Evolutionary conservation across 2,329 filamentous ascomycete genomes (phyloP).

Genomic region (Colletotrichum sojae): DNA sequence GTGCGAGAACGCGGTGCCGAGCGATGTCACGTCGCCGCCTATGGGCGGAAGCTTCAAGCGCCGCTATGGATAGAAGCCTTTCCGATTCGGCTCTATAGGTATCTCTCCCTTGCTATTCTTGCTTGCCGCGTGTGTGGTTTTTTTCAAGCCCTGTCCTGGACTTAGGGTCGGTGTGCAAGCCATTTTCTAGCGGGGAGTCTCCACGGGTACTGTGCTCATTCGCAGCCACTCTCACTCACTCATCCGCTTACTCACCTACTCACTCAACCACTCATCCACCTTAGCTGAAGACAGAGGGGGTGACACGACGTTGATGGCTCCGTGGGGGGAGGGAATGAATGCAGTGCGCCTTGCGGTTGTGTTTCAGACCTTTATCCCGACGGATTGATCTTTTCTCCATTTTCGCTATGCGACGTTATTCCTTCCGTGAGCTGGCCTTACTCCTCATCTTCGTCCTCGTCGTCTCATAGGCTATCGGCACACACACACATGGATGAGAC

Average conservation of each 20-base stretch:
- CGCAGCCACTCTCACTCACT: too few species aligned
- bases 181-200: too few species aligned
- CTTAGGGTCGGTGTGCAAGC: too few species aligned
- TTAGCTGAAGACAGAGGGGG: background rate
- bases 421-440: background rate
- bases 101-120: background rate
- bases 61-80: constrained; percentile 12
- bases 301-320: background rate
- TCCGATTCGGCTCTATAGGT: background rate
- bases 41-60: constrained; percentile 9
- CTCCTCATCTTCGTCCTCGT: background rate
- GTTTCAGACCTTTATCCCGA: background rate
- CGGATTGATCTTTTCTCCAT: too few species aligned
- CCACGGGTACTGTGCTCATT: too few species aligned
- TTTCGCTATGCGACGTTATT: too few species aligned
- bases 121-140: background rate
- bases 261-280: background rate
- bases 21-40: constrained; percentile 7
- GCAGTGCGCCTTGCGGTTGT: constrained; percentile 4
- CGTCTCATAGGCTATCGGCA: background rate
- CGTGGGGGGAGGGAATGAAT: background rate
- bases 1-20: background rate
- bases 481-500: too few species aligned
- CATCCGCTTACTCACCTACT: too few species aligned
- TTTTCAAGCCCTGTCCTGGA: background rate